Base-by-base conservation (phyloP, 176 grass and related monocot genomes). In the Oryza glaberrima region DNA sequence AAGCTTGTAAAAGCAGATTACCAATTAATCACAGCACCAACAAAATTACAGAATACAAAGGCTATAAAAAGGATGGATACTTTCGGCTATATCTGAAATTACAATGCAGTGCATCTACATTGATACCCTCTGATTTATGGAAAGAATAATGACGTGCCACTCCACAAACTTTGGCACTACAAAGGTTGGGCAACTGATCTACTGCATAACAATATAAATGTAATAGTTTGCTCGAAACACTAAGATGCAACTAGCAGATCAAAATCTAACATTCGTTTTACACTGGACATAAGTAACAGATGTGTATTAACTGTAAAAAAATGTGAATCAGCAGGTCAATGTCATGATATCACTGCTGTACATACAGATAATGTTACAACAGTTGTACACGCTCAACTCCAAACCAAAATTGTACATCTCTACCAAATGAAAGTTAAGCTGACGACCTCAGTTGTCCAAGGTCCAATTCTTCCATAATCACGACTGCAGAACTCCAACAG, bases 331-430 rank as follows among this genome's bases (percentile, higher is more conserved):
- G 34, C 56, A 41, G 52, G 35, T 61, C 15, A 69, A 67, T 44
- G 41, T 45, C 40, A 13, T 73, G 56, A 79, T 61, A 78, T 30
- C 20, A 9, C 45, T 66, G 73, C 35, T 82, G 36, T 78, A 82
- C 51, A 82, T 82, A 46, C 68, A 68, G 67, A 67, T 72, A 67
- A 44, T 82, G 20, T 71, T 86, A 86, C 66, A 78, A 69, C 79
- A 78, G 4, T n/a, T 76, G 14, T 75, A 67, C 56, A 78, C 68
- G 10, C 20, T 35, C 48, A 1, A 14, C 40, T 36, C 54, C 67
- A n/a, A 90, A 83, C 79, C 83, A 73, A 73, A 90, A 86, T 83
- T 90, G 69, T 69, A 74, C 79, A 82, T 58, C 79, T 73, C 58
- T 67, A 74, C 61, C 45, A 20, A 43, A 23, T 72, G 17, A 34